Conservation (phyloP, 768 basidiomycete species). For the Baorangia bicolor region DNA sequence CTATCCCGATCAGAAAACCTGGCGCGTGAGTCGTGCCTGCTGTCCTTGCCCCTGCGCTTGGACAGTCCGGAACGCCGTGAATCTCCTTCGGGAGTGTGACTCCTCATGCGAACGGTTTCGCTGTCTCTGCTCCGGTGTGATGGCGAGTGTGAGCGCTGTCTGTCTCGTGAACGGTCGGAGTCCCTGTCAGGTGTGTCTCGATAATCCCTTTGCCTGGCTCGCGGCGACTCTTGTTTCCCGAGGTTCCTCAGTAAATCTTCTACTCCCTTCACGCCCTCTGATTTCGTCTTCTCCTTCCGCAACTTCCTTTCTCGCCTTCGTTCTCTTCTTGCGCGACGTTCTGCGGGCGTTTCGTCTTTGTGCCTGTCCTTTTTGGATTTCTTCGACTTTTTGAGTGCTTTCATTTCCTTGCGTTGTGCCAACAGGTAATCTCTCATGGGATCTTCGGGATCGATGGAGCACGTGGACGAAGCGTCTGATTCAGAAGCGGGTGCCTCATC, state of each 20-base stretch:
- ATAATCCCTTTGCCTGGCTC: slow-evolving; percentile 10
- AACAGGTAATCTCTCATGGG: slow-evolving; percentile 95
- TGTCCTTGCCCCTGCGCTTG: slow-evolving; percentile 1
- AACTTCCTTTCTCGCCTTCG: slow-evolving; percentile 69
- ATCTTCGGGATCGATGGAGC: slow-evolving; percentile 90
- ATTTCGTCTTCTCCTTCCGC: slow-evolving; percentile 50
- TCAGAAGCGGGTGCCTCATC: slow-evolving; percentile 59
- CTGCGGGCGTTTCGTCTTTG: slow-evolving; percentile 78
- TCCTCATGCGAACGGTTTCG: slow-evolving; percentile 15
- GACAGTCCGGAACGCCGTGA: slow-evolving; percentile 1
- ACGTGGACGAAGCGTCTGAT: slow-evolving; percentile 60
- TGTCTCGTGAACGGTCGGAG: slow-evolving; percentile 8
- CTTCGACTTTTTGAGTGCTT: slow-evolving; percentile 58
- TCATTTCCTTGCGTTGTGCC: slow-evolving; percentile 69
- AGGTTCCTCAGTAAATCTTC: slow-evolving; percentile 62
- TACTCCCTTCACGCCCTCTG: slow-evolving; percentile 62
- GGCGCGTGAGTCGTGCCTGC: slow-evolving; percentile 5
- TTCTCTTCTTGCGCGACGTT: slow-evolving; percentile 72
- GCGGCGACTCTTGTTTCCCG: slow-evolving; percentile 23
- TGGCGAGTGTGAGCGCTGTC: slow-evolving; percentile 19
- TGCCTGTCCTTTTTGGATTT: slow-evolving; percentile 62
- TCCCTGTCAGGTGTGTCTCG: slow-evolving; percentile 13
- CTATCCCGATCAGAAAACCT: neutral
- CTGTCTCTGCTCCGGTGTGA: slow-evolving; percentile 1
- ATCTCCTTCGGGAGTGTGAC: slow-evolving; percentile 19